Conservation (phyloP, 208 protist genomes). For the Phytomonas francai region DNA sequence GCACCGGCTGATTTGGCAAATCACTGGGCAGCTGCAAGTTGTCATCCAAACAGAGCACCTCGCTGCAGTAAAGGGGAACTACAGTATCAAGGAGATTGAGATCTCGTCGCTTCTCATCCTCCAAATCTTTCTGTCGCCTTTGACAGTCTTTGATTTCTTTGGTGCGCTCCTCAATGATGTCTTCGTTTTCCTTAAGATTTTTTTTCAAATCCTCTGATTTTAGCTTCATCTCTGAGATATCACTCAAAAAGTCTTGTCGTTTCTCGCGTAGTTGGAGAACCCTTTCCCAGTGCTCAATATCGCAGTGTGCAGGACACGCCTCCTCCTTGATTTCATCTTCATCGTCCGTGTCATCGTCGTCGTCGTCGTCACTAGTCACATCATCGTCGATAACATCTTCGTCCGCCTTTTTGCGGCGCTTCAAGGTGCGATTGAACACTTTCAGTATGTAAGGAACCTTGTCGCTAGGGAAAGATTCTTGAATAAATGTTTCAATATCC, state of each 20-base stretch:
- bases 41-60: conserved; percentile 67
- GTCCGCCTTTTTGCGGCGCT: conserved; percentile 64
- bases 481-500: conserved; percentile 80
- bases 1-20: conserved; percentile 39
- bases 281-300: conserved; percentile 67
- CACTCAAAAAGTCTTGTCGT: conserved; percentile 88
- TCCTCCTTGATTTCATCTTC: conserved; percentile 90
- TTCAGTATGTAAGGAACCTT: conserved; percentile 72
- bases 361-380: conserved; percentile 70
- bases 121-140: conserved; percentile 82
- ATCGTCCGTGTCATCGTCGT: conserved; percentile 79
- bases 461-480: conserved; percentile 61
- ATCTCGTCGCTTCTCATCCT: conserved; percentile 90
- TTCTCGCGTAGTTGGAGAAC: conserved; percentile 87
- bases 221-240: conserved; percentile 57
- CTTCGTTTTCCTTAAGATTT: conserved; percentile 33
- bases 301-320: conserved; percentile 85
- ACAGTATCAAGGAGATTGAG: conserved; percentile 94
- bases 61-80: conserved; percentile 76
- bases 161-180: conserved; percentile 65
- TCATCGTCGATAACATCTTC: conserved; percentile 82
- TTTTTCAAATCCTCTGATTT: conserved; percentile 19
- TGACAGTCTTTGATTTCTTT: conserved; percentile 52
- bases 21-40: conserved; percentile 33
- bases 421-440: conserved; percentile 92